Base-by-base conservation (phyloP, 164 flowering plant species). In the Malania oleifera region DNA sequence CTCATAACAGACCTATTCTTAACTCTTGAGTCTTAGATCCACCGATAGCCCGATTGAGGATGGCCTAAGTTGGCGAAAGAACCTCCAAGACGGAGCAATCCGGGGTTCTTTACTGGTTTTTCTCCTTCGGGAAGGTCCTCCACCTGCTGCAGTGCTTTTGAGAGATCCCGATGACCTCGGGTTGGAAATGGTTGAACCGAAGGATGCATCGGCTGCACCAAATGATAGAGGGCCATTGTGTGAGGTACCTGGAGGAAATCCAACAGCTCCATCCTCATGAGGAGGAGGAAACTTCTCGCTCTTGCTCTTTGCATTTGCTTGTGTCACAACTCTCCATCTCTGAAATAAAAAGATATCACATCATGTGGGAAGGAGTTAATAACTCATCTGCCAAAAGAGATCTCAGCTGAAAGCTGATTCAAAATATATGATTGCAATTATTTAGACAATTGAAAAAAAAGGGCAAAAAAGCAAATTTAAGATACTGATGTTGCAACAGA, bases 261-360 rank as follows among this genome's bases (percentile, higher is more conserved):
- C 91, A 19, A 80, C 81, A 4, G 83, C 77, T 61, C 82, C 98
- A 65, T 88, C 98, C 58, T 88, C 87, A 73, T 91, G 93, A 2
- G 98, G 98, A 17, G 97, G 97, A 1, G 97, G 97, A 62, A 91
- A 91, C 68, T 87, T 91, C 77, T 91, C 96, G 22, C 97, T 91
- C 80, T 88, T 91, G 84, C 91, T 91, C 70, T 76, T 85, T 9
- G 80, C 77, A 74, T 86, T 84, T 57, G 79, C 61, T 56, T 82
- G 87, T 7, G 80, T 65, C 52, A 74, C 61, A 13, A 75, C 52
- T 75, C 93, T 77, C 77, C 87, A 57, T 56, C 82, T 77, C 98
- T 91, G 89, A 8, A 75, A 4, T 31, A 9, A 4, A 31, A 9
- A 31, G 37, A 5, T 31, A 31, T 31, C 9, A 31, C 37, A 4